phyloP scores from a whole-genome alignment of 805 yeast genomes.

The Candida broadrunensis region DNA sequence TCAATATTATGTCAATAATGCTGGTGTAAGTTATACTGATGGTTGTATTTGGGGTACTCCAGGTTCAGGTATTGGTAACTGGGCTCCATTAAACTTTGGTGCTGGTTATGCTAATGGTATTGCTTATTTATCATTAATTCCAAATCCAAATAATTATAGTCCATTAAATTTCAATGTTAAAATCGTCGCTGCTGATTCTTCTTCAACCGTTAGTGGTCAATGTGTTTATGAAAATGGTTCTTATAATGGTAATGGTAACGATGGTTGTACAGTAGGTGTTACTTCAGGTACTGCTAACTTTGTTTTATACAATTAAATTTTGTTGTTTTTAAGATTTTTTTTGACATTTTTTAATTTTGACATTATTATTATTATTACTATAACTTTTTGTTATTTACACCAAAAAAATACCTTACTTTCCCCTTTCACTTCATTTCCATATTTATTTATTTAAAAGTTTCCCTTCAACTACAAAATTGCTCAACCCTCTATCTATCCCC shows the following conservation, averaged over 20 bases:
- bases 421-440: too few species aligned
- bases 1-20: slow-evolving; percentile 74
- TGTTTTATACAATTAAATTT: slow-evolving; percentile 53
- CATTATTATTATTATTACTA: not conserved
- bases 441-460: not conserved
- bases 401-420: too few species aligned
- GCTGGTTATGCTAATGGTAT: slow-evolving; percentile 64
- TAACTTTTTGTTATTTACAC: not conserved
- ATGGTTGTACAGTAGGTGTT: slow-evolving; percentile 94
- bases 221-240: slow-evolving; percentile 79
- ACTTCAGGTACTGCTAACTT: slow-evolving; percentile 79
- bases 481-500: not conserved
- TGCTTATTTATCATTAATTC: slow-evolving; percentile 69
- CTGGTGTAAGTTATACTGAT: slow-evolving; percentile 63
- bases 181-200: slow-evolving; percentile 42
- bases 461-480: too few species aligned
- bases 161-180: slow-evolving; percentile 42
- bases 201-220: slow-evolving; percentile 60
- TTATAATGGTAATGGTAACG: slow-evolving; percentile 64
- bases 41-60: slow-evolving; percentile 72
- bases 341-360: not conserved
- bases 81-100: slow-evolving; percentile 79
- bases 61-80: slow-evolving; percentile 65
- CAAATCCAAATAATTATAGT: slow-evolving; percentile 67
- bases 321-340: not conserved